Evolutionary conservation across 2,329 filamentous ascomycete genomes (phyloP).

Genomic region (Pochonia chlamydosporia): DNA sequence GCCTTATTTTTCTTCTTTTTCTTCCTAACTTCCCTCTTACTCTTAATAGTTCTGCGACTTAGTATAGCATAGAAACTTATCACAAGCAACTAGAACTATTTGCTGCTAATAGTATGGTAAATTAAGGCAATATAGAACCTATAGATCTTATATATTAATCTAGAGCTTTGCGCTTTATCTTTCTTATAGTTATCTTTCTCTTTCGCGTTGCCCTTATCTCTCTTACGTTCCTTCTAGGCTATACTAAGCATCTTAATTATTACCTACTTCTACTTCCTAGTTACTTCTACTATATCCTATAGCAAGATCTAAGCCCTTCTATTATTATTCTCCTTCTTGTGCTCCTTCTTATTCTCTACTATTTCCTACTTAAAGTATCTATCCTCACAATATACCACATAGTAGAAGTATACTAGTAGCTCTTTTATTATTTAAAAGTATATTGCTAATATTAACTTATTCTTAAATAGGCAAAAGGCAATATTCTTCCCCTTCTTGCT

Average conservation of each 20-base stretch:
- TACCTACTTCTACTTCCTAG: background rate
- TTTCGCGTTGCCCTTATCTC: background rate
- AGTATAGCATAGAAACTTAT: background rate
- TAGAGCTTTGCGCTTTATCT: constrained; percentile 1
- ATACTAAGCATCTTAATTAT: background rate
- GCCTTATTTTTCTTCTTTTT: background rate
- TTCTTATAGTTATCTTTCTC: background rate
- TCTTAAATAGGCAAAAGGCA: background rate
- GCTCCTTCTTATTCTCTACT: too few relatives aligned
- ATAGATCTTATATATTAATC: constrained; percentile 2
- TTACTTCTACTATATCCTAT: constrained; percentile 7
- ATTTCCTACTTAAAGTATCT: constrained; percentile 4
- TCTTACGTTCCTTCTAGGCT: background rate
- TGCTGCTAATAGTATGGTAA: constrained; percentile 1
- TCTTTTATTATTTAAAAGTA: constrained; percentile 2
- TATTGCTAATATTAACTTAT: background rate
- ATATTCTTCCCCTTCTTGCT: background rate
- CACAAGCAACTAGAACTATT: background rate
- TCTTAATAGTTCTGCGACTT: constrained; percentile 2
- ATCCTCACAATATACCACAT: background rate
- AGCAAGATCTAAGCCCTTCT: background rate
- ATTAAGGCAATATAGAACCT: background rate
- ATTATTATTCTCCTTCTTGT: background rate
- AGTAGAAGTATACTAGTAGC: constrained; percentile 7
- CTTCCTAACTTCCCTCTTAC: background rate